Conservation (phyloP, 768 basidiomycete genomes). For the Auricularia auricula-judae region DNA sequence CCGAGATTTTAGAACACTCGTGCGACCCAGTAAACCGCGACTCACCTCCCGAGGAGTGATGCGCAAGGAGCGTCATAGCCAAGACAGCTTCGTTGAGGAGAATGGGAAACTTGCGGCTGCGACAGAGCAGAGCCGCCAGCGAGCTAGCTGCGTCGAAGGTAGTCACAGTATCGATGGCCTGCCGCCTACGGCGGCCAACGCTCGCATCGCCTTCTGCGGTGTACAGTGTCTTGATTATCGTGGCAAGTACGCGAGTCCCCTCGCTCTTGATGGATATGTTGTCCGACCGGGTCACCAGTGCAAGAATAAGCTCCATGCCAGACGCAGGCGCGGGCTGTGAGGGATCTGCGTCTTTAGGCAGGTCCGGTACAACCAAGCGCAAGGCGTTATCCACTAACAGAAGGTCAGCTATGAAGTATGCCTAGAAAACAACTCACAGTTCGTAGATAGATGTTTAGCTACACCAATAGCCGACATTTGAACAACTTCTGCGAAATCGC, state of each 20-base stretch:
- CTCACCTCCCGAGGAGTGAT: conserved; percentile 55
- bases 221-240: conserved; percentile 63
- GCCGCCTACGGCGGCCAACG: conserved; percentile 39
- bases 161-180: conserved; percentile 41
- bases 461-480: conserved; percentile 83
- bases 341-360: conserved; percentile 16
- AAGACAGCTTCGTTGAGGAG: conserved; percentile 85
- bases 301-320: conserved; percentile 58
- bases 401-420: neutral
- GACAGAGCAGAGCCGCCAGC: conserved; percentile 59
- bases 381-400: conserved; percentile 35
- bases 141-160: conserved; percentile 45
- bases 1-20: neutral
- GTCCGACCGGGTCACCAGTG: conserved; percentile 67
- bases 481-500: conserved; percentile 79
- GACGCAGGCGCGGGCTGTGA: conserved; percentile 15
- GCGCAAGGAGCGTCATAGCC: conserved; percentile 66
- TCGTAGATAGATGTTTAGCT: conserved; percentile 79
- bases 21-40: conserved; percentile 1
- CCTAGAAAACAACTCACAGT: conserved; percentile 35
- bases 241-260: conserved; percentile 80
- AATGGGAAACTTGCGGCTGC: conserved; percentile 71
- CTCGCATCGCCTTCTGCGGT: conserved; percentile 23
- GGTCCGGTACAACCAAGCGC: conserved; percentile 34
- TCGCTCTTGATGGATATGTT: conserved; percentile 79